Conservation (phyloP, 441 rosid genomes). For the Codiaeum variegatum region DNA sequence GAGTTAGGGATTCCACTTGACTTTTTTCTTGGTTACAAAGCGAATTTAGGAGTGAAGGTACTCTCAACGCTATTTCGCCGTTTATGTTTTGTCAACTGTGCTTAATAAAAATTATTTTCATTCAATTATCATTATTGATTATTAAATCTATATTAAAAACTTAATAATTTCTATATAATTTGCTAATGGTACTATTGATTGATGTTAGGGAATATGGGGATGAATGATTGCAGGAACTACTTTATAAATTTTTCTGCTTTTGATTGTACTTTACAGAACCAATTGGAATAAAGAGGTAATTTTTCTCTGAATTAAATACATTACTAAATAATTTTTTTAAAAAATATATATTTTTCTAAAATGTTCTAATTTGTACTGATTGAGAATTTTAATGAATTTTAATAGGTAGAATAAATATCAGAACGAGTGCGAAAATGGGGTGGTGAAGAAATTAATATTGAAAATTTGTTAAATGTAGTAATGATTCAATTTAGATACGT, state of each 20-base stretch:
- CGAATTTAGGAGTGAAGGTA: slow-evolving; percentile 68
- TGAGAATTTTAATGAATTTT: neutral
- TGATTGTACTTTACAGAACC: slow-evolving; percentile 59
- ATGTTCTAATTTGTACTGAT: neutral
- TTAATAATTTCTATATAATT: too few species aligned
- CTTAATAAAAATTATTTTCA: too few species aligned
- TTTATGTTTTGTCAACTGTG: too few species aligned
- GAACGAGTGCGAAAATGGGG: slow-evolving; percentile 72
- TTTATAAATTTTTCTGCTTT: slow-evolving; percentile 55
- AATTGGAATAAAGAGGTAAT: slow-evolving; percentile 83
- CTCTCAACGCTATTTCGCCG: too few species aligned
- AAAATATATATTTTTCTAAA: too few species aligned
- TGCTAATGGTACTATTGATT: too few species aligned
- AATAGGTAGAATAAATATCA: slow-evolving; percentile 64
- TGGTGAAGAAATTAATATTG: slow-evolving; percentile 32
- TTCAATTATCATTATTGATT: too few species aligned
- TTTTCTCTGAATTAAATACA: slow-evolving; percentile 24
- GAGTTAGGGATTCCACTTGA: slow-evolving; percentile 85
- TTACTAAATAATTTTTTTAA: too few species aligned
- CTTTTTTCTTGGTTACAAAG: slow-evolving; percentile 56
- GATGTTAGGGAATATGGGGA: slow-evolving; percentile 62
- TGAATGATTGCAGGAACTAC: slow-evolving; percentile 78
- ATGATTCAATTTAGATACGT: too few species aligned
- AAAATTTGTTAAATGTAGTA: too few species aligned
- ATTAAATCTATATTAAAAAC: too few species aligned